A percentile compares a stretch with the other conserved stretches of the same genome.
These are phyloP conservation scores for Annulohypoxylon bovei DNA, from an alignment of 495 filamentous ascomycete species.

Conservation along the genomic window DNA sequence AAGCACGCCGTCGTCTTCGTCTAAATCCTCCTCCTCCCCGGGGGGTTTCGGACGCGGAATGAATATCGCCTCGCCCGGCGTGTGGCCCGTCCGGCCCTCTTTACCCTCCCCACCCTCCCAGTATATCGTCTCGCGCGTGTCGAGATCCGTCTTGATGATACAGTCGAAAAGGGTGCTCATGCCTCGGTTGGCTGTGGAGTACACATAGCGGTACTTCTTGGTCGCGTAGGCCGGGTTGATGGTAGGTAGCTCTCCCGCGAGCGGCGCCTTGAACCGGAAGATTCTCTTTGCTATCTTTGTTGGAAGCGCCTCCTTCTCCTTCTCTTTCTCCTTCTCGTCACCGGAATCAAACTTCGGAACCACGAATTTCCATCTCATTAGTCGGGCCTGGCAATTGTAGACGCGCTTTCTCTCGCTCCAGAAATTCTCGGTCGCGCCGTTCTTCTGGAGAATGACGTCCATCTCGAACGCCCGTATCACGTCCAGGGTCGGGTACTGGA, in stretches of 20 bases:
- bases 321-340: neutral
- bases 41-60: conserved; percentile 60
- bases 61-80: conserved; percentile 80
- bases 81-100: conserved; percentile 65
- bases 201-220: conserved; percentile 69
- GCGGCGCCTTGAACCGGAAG: conserved; percentile 53
- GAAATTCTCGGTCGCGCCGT: conserved; percentile 38
- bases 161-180: conserved; percentile 71
- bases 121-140: conserved; percentile 56
- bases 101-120: conserved; percentile 67
- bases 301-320: neutral
- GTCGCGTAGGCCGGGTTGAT: conserved; percentile 70
- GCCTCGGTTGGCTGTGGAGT: conserved; percentile 66
- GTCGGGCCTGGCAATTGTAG: conserved; percentile 49
- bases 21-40: conserved; percentile 29
- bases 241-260: conserved; percentile 69
- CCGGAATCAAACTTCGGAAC: conserved; percentile 32
- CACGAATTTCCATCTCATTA: conserved; percentile 60
- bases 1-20: conserved; percentile 78
- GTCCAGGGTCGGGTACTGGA: conserved; percentile 65
- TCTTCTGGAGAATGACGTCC: conserved; percentile 63
- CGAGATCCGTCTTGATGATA: conserved; percentile 73
- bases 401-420: conserved; percentile 48
- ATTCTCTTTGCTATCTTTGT: conserved; percentile 43
- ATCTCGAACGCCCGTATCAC: conserved; percentile 66